phyloP scores from a whole-genome alignment of 2,329 filamentous ascomycete species.

The Capronia coronata region DNA sequence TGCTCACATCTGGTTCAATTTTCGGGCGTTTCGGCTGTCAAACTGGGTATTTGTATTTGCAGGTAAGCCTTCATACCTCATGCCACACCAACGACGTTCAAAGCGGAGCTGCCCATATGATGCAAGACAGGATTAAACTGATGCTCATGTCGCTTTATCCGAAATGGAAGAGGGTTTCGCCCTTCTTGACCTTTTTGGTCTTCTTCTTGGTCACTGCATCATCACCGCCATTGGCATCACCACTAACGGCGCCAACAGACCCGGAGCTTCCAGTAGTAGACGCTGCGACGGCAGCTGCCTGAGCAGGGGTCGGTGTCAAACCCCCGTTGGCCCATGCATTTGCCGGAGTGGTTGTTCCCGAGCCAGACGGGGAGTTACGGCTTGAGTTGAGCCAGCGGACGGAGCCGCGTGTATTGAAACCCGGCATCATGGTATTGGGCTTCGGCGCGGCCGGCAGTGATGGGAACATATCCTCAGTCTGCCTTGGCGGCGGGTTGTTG shows the following conservation, averaged over 20 bases:
- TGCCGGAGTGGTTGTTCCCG: conserved; percentile 30
- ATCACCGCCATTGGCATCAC: conserved; percentile 25
- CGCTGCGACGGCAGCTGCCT: conserved; percentile 17
- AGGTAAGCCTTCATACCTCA: neutral
- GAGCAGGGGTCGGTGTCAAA: conserved; percentile 22
- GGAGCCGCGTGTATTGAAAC: conserved; percentile 41
- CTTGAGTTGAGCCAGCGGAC: conserved; percentile 38
- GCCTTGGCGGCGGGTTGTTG: conserved; percentile 31
- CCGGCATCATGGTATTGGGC: conserved; percentile 47
- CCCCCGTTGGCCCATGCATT: conserved; percentile 37
- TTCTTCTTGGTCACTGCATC: conserved; percentile 26
- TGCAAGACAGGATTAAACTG: too few relatives aligned
- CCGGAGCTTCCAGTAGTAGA: conserved; percentile 16
- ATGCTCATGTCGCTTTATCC: too few relatives aligned
- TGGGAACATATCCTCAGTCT: conserved; percentile 63
- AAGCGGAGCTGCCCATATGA: too few relatives aligned
- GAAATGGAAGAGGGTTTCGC: conserved; percentile 39
- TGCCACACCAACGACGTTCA: too few relatives aligned
- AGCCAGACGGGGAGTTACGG: conserved; percentile 26
- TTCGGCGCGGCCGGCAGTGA: conserved; percentile 73
- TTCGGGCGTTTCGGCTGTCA: too few relatives aligned
- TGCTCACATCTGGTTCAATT: neutral
- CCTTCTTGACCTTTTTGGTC: conserved; percentile 37
- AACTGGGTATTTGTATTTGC: too few relatives aligned
- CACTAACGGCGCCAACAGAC: conserved; percentile 24